Evolutionary conservation across 2,329 filamentous ascomycete species (phyloP), one percentile per base, ranked within the genome.

Genomic region (Monosporascus sp.): DNA sequence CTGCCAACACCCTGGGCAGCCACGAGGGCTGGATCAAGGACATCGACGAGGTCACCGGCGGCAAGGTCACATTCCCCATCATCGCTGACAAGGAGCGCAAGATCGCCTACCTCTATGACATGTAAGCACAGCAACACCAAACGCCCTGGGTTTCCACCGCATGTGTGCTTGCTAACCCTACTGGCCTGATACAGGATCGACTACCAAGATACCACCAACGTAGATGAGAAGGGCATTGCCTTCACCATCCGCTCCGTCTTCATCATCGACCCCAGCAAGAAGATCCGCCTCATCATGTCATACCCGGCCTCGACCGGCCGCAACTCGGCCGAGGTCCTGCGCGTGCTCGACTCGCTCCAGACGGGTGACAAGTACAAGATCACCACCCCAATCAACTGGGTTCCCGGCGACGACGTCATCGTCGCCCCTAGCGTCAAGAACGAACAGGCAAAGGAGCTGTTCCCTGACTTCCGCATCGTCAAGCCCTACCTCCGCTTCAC

Each of bases 201-300:
- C 75, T 81, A 88, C 75, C 87, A 90, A 72, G 88, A 91, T 72
- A 82, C 85, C 65, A 88, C 85, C 76, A 91, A 91, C 74, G 85
- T 91, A 53, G 88, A 91, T 71, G 72, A 80, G 66, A 90, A 90
- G 81, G 87, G 87, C 63, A 88, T 93, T 63, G 90, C 91, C 52
- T 93, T 96, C 76, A 96, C 92, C 64, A 96, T 97, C 75, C 90
- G 92, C 66, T 90, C 88, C 63, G 92, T 96, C 69, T 96, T 95
- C 81, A 80, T 96, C 75, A 94, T 96, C 72, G 91, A 96, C 78
- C 91, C 91, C 59, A 84, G 83, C 73, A 96, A 96, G 85, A 93
- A 87, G 72, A 94, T 96, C 75, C 87, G 92, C 65, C 84, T 92
- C 70, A 95, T 90, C 71, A 88, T 96, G 77, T 86, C 89, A 68